These are phyloP conservation scores for Xenoacremonium recifei DNA, from an alignment of 2,329 filamentous ascomycete species.

Conservation along the genomic window DNA sequence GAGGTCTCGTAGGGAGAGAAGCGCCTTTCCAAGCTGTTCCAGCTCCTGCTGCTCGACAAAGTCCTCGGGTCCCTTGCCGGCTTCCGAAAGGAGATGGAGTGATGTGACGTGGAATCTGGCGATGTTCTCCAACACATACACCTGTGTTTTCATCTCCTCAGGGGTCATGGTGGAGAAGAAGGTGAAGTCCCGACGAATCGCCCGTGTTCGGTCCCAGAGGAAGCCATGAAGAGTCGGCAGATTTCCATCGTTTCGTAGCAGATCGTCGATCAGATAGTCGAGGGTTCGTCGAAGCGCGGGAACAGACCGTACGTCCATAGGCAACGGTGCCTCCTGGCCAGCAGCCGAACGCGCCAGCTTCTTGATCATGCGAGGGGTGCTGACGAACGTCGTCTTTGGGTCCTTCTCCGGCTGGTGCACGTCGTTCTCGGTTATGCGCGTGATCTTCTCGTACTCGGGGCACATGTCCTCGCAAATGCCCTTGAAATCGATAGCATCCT, in stretches of 20 bases:
- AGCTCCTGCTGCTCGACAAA: slow-evolving; percentile 67
- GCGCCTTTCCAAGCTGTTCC: slow-evolving; percentile 64
- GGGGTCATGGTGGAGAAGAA: slow-evolving; percentile 61
- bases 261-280: slow-evolving; percentile 61
- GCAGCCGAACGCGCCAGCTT: slow-evolving; percentile 66
- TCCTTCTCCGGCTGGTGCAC: slow-evolving; percentile 56
- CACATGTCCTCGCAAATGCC: slow-evolving; percentile 71
- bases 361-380: slow-evolving; percentile 60
- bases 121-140: slow-evolving; percentile 65
- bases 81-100: slow-evolving; percentile 60
- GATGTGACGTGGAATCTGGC: slow-evolving; percentile 65
- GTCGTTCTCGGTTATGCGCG: slow-evolving; percentile 60
- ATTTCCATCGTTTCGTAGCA: slow-evolving; percentile 55
- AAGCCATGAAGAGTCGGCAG: slow-evolving; percentile 60
- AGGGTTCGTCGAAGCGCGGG: slow-evolving; percentile 57
- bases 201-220: slow-evolving; percentile 66
- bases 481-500: slow-evolving; percentile 65
- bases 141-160: slow-evolving; percentile 56
- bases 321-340: slow-evolving; percentile 64
- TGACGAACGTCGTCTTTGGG: slow-evolving; percentile 41
- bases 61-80: slow-evolving; percentile 54
- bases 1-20: slow-evolving; percentile 63
- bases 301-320: slow-evolving; percentile 65
- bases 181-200: slow-evolving; percentile 66
- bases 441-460: slow-evolving; percentile 64